Percentiles rank a stretch among this genome's conserved stretches.
These are phyloP conservation scores for Cyberlindnera amylophila DNA, from an alignment of 805 yeast genomes.

Conservation along the genomic window DNA sequence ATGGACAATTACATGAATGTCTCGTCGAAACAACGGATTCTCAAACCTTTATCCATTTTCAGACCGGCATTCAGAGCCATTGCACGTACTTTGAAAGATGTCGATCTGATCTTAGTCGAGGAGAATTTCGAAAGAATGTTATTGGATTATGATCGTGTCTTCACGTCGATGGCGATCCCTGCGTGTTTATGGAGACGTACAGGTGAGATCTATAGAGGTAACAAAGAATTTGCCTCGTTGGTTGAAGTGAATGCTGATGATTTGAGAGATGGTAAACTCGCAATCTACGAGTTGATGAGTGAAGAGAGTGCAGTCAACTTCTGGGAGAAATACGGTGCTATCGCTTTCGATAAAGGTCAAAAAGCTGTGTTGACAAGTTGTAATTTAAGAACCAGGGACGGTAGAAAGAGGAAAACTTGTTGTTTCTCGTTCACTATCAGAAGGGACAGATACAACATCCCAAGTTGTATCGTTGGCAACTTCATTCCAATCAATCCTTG, in stretches of 20 bases:
- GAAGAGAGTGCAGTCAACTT: constrained; percentile 95
- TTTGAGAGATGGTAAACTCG: constrained; percentile 84
- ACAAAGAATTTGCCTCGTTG: constrained; percentile 90
- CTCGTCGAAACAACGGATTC: constrained; percentile 76
- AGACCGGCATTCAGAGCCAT: constrained; percentile 93
- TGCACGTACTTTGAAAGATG: constrained; percentile 84
- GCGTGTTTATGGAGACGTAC: constrained; percentile 97
- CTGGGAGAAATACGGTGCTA: constrained; percentile 96
- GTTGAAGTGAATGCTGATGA: constrained; percentile 90
- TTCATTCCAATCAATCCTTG: constrained; percentile 69
- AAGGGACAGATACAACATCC: constrained; percentile 89
- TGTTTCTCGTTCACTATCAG: constrained; percentile 93
- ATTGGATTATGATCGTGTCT: constrained; percentile 88
- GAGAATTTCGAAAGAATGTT: constrained; percentile 93
- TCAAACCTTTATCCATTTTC: constrained; percentile 80
- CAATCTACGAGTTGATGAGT: constrained; percentile 90
- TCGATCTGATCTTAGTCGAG: constrained; percentile 87
- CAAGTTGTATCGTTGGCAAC: constrained; percentile 93
- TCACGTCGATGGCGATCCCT: constrained; percentile 96
- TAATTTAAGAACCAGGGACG: constrained; percentile 77
- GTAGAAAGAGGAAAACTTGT: constrained; percentile 74
- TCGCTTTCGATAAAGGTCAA: constrained; percentile 93
- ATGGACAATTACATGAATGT: constrained; percentile 92
- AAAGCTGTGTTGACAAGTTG: constrained; percentile 94
- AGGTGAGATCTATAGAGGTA: constrained; percentile 92